Evolutionary conservation across 1,284 basidiomycete species (phyloP).

Genomic region (Peniophora sp.): DNA sequence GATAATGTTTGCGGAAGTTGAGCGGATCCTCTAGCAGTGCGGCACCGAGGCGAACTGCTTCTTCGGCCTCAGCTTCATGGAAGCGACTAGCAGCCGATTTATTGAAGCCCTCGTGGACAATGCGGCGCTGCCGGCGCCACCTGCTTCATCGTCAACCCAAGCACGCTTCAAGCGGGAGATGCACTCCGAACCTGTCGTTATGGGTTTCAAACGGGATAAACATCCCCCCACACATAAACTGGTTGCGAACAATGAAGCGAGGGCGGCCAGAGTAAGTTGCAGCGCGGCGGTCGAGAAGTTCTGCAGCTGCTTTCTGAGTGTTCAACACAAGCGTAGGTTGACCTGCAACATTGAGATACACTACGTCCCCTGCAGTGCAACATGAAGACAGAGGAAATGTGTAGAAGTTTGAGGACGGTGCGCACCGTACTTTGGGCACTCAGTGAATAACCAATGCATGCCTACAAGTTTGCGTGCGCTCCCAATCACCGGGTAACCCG

Average conservation of each 20-base stretch:
- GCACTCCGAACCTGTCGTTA: background rate
- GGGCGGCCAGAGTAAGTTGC: background rate
- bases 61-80: background rate
- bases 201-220: background rate
- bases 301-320: background rate
- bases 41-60: background rate
- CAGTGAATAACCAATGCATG: background rate
- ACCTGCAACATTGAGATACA: background rate
- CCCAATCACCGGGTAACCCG: background rate
- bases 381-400: background rate
- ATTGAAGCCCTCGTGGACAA: conserved; percentile 8
- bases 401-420: background rate
- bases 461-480: background rate
- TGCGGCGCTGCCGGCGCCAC: conserved; percentile 8
- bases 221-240: background rate
- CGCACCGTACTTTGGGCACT: background rate
- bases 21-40: background rate
- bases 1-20: background rate
- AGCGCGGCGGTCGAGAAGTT: background rate
- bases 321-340: background rate
- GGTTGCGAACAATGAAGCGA: background rate
- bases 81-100: conserved; percentile 1
- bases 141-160: background rate
- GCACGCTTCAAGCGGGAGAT: background rate
- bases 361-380: background rate